Evolutionary conservation across 345 rosid species (phyloP).

Genomic region (Dimocarpus longan): DNA sequence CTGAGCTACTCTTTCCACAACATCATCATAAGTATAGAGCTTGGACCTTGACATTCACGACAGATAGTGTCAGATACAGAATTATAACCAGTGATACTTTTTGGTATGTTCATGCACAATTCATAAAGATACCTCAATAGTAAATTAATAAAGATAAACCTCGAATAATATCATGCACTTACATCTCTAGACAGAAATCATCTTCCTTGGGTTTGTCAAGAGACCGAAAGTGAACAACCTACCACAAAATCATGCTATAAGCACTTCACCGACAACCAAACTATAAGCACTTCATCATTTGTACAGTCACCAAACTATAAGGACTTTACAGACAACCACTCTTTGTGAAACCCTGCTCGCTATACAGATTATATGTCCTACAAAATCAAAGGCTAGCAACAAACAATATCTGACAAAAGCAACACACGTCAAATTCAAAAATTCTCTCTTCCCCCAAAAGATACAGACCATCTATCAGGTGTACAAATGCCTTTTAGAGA

Average conservation of each 20-base stretch:
- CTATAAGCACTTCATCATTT: neutral
- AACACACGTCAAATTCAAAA: neutral
- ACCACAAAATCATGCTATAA: slow-evolving; percentile 24
- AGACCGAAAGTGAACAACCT: slow-evolving; percentile 89
- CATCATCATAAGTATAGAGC: slow-evolving; percentile 87
- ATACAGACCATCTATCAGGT: neutral
- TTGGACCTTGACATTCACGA: slow-evolving; percentile 66
- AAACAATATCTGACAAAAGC: neutral
- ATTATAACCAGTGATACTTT: neutral
- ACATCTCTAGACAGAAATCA: slow-evolving; percentile 90
- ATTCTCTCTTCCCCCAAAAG: neutral
- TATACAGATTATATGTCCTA: neutral
- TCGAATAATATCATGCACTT: slow-evolving; percentile 37
- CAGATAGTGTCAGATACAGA: slow-evolving; percentile 1
- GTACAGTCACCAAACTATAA: neutral
- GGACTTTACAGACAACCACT: neutral
- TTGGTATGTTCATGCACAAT: neutral
- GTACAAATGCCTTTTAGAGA: neutral
- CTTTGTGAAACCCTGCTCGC: neutral
- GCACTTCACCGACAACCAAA: neutral
- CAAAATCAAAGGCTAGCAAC: neutral
- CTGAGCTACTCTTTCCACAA: slow-evolving; percentile 73
- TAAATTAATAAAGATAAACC: neutral
- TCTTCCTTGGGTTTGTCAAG: slow-evolving; percentile 91
- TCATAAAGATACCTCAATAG: neutral